Evolutionary conservation across 2,329 filamentous ascomycete species (phyloP), one percentile per base, ranked within the genome.

Genomic region (Mariannaea sp.): DNA sequence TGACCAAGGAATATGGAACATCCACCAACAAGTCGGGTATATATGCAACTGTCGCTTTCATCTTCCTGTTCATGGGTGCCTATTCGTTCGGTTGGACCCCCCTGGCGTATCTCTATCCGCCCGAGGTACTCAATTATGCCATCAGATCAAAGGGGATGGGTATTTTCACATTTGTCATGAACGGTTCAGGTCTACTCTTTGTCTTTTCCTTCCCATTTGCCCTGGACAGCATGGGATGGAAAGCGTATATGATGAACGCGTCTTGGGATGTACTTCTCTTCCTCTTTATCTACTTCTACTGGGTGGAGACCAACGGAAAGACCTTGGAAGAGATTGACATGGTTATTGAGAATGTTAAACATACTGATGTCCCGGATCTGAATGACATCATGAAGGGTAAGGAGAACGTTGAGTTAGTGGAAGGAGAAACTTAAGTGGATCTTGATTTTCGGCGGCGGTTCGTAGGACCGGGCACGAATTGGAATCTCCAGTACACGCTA

Each of bases 1-100:
- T 83, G 4, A 75, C 77, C 5, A 81, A 81, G 22, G 8, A 40
- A 17, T 58, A 62, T 9, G 59, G 61, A 2, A 66, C 65, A 5
- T 68, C 68, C 1, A 35, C 57, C 8, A 68, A 75, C 54, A 67
- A 63, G 8, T 70, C 73, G 4, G 73, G 68, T 14, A 69, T 76
- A 17, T 78, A 76, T 48, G 69, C 65, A 20, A 61, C 68, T 24
- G 66, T 70, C 6, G 69, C 67, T 7, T 55, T 64, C 24, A 68
- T 68, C 39, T 69, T 70, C 38, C 42, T 70, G 7, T 66, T 65
- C 51, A 58, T 63, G 52, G 64, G 62, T 29, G 56, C 59, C n/a
- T 70, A 70, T 36, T 58, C 56, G 3, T 55, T 70, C 20, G 65
- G 60, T 9, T 67, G 64, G 65, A 67, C 65, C 7, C 66, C 68